phyloP scores from a whole-genome alignment of 805 yeast genomes.

The Ogataea zsoltii region DNA sequence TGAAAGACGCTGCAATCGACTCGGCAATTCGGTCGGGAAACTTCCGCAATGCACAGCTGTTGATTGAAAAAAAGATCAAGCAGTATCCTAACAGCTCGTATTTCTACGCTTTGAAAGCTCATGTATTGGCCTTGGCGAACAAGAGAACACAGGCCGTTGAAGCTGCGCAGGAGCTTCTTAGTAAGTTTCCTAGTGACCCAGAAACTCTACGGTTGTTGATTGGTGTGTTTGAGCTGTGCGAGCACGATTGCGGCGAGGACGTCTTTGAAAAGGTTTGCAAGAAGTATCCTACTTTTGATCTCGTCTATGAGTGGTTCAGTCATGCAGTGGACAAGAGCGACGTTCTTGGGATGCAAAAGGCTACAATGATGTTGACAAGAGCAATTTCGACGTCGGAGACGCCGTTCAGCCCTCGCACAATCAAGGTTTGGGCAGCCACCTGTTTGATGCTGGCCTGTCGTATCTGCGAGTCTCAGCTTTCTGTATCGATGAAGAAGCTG shows the following conservation, averaged over 20 bases:
- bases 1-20: conserved; percentile 20
- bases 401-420: conserved; percentile 33
- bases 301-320: conserved; percentile 59
- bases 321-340: conserved; percentile 49
- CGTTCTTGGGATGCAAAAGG: conserved; percentile 52
- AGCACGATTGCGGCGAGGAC: conserved; percentile 41
- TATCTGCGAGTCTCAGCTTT: conserved; percentile 35
- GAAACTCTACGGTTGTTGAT: conserved; percentile 50
- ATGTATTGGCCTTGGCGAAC: conserved; percentile 37
- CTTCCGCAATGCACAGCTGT: conserved; percentile 51
- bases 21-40: conserved; percentile 42
- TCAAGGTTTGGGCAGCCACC: conserved; percentile 58
- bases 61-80: conserved; percentile 47
- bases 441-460: conserved; percentile 44
- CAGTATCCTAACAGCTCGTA: conserved; percentile 60
- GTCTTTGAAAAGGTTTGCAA: conserved; percentile 60
- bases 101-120: conserved; percentile 47
- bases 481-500: conserved; percentile 48
- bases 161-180: conserved; percentile 32
- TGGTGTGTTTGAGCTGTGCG: conserved; percentile 41
- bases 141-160: conserved; percentile 35
- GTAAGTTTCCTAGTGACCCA: conserved; percentile 53
- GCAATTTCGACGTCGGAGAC: conserved; percentile 22
- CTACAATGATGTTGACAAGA: conserved; percentile 46
- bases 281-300: conserved; percentile 52